Evolutionary conservation across 441 rosid species (phyloP).

Genomic region (Adansonia madagascariensis): DNA sequence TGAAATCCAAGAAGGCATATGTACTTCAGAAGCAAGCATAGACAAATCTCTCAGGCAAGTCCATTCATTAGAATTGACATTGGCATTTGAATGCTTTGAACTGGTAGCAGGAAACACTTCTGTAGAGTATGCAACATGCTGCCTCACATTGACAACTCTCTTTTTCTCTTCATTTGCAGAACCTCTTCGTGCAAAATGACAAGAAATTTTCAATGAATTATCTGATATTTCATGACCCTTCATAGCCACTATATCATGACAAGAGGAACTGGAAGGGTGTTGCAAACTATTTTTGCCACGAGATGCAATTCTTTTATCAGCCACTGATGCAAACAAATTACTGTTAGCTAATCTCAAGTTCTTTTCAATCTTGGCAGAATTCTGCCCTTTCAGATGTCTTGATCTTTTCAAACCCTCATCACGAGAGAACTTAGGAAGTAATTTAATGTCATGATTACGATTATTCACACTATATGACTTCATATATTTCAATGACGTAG

Average conservation of each 20-base stretch:
- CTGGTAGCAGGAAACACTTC: slow-evolving; percentile 15
- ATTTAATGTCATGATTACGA: slow-evolving; percentile 17
- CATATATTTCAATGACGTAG: slow-evolving; percentile 32
- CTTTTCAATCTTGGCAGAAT: not conserved
- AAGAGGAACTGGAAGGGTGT: slow-evolving; percentile 15
- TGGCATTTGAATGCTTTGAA: slow-evolving; percentile 19
- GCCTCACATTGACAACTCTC: slow-evolving; percentile 18
- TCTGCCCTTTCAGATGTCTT: slow-evolving; percentile 21
- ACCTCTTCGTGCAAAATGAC: slow-evolving; percentile 11
- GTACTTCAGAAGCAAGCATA: not conserved
- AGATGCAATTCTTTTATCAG: slow-evolving; percentile 18
- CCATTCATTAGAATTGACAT: slow-evolving; percentile 8
- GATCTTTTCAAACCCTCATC: slow-evolving; percentile 26
- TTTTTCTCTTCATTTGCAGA: slow-evolving; percentile 20
- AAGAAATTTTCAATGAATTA: slow-evolving; percentile 16
- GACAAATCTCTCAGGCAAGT: slow-evolving; percentile 11
- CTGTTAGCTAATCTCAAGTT: not conserved
- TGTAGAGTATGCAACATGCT: slow-evolving; percentile 19
- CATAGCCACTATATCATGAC: slow-evolving; percentile 10
- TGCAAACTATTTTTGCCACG: slow-evolving; percentile 11
- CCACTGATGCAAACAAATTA: not conserved
- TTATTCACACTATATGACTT: slow-evolving; percentile 19
- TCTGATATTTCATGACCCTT: slow-evolving; percentile 19
- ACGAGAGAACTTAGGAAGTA: slow-evolving; percentile 20
- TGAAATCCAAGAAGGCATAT: slow-evolving; percentile 24